phyloP scores from a whole-genome alignment of 345 rosid genomes.

The Eucalyptus pumila region DNA sequence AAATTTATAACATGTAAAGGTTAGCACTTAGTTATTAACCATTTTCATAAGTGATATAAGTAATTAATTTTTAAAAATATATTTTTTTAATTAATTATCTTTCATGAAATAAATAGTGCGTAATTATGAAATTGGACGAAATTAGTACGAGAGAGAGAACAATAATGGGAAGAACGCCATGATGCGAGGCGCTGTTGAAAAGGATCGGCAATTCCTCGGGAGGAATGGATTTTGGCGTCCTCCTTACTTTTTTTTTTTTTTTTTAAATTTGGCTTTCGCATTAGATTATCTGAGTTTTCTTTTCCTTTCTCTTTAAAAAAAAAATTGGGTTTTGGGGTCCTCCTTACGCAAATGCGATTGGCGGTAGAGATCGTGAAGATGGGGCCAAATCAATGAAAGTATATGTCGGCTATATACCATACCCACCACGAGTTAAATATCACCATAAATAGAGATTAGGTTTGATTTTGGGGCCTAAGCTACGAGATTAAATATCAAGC shows the following conservation, averaged over 20 bases:
- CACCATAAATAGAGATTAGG: too few species aligned
- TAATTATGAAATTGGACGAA: background rate
- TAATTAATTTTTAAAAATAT: too few species aligned
- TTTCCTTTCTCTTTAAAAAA: background rate
- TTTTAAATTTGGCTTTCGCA: background rate
- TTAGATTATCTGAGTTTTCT: background rate
- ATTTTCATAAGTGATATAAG: background rate
- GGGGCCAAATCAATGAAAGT: slow-evolving; percentile 2
- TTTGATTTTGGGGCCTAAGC: background rate
- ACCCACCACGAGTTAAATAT: background rate
- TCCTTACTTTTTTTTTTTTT: too few species aligned
- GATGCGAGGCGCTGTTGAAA: background rate
- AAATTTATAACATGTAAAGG: background rate
- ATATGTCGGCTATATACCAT: slow-evolving; percentile 28
- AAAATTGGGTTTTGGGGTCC: background rate
- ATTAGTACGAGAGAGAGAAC: background rate
- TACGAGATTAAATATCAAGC: background rate
- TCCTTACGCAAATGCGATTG: background rate
- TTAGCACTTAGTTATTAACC: background rate
- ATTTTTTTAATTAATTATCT: too few species aligned
- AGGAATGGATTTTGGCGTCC: background rate
- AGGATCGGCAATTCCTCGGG: background rate
- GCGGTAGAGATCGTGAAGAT: background rate
- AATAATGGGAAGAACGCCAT: background rate
- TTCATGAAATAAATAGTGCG: too few species aligned